These are phyloP conservation scores for Sequoia sempervirens DNA, from an alignment of 75 land plant genomes.

Conservation along the genomic window DNA sequence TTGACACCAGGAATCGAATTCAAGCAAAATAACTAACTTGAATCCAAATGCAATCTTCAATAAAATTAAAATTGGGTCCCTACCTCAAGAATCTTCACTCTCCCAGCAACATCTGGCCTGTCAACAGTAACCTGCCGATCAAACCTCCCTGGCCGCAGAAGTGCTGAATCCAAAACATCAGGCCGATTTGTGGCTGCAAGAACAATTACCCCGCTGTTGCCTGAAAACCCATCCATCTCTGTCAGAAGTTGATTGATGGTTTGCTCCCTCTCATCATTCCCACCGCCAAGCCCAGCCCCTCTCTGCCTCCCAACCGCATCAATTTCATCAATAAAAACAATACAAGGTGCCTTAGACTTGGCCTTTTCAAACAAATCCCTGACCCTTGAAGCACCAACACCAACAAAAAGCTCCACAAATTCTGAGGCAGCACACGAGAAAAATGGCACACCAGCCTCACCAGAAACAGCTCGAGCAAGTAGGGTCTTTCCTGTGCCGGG, in stretches of 20 bases:
- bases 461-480: slow-evolving; percentile 84
- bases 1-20: background rate
- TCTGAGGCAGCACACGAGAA: slow-evolving; percentile 99
- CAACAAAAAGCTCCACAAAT: slow-evolving; percentile 97
- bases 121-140: slow-evolving; percentile 98
- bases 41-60: background rate
- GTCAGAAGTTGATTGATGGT: slow-evolving; percentile 97
- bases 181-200: slow-evolving; percentile 97
- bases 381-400: slow-evolving; percentile 97
- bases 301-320: slow-evolving; percentile 98
- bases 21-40: background rate
- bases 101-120: slow-evolving; percentile 97
- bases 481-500: slow-evolving; percentile 96
- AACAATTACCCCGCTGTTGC: slow-evolving; percentile 97
- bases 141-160: slow-evolving; percentile 95
- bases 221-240: slow-evolving; percentile 98
- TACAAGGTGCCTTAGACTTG: slow-evolving; percentile 97
- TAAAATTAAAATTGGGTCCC: background rate
- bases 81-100: slow-evolving; percentile 97
- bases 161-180: slow-evolving; percentile 92
- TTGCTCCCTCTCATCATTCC: slow-evolving; percentile 99
- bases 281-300: slow-evolving; percentile 99
- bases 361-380: slow-evolving; percentile 99
- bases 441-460: slow-evolving; percentile 98
- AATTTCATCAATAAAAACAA: slow-evolving; percentile 98